A percentile compares a stretch with the other conserved stretches of the same genome.
These are phyloP conservation scores for Anthracocystis panici-leucophaei DNA, from an alignment of 1,284 basidiomycete genomes.

Conservation along the genomic window DNA sequence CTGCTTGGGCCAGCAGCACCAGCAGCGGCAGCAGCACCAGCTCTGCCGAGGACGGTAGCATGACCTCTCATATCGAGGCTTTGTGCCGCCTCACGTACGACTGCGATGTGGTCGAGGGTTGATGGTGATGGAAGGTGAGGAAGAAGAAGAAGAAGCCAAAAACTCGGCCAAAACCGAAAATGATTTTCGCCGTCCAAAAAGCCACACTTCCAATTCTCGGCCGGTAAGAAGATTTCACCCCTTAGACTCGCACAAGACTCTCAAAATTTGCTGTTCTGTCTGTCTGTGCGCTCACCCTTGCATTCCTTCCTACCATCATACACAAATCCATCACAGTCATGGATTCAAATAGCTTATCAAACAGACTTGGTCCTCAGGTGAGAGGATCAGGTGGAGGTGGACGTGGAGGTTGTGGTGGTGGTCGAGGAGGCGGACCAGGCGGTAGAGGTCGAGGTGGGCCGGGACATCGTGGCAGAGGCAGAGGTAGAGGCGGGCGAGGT, in stretches of 20 bases:
- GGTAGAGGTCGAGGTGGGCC: conserved; percentile 18
- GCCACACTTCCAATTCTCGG: conserved; percentile 21
- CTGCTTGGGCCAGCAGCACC: not conserved
- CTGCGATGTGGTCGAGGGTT: not conserved
- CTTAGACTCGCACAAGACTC: not conserved
- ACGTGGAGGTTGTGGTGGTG: conserved; percentile 22
- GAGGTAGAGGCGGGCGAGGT: conserved; percentile 29
- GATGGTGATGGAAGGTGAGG: not conserved
- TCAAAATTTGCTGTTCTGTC: not conserved
- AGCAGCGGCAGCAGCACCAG: not conserved
- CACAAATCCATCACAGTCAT: conserved; percentile 11
- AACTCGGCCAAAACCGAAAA: not conserved
- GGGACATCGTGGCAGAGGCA: conserved; percentile 26
- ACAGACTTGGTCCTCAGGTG: conserved; percentile 27
- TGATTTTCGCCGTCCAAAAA: conserved; percentile 16
- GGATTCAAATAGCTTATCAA: conserved; percentile 32
- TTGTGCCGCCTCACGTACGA: not conserved
- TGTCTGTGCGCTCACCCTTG: conserved; percentile 21
- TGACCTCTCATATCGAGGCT: not conserved
- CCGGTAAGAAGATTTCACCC: conserved; percentile 38
- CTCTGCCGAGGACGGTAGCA: not conserved
- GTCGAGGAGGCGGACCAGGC: conserved; percentile 19
- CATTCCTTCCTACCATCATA: not conserved
- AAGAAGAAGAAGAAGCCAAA: not conserved
- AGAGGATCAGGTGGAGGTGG: conserved; percentile 16